Evolutionary conservation across 257 asterid genomes (phyloP).

Genomic region (Echites panduratus): DNA sequence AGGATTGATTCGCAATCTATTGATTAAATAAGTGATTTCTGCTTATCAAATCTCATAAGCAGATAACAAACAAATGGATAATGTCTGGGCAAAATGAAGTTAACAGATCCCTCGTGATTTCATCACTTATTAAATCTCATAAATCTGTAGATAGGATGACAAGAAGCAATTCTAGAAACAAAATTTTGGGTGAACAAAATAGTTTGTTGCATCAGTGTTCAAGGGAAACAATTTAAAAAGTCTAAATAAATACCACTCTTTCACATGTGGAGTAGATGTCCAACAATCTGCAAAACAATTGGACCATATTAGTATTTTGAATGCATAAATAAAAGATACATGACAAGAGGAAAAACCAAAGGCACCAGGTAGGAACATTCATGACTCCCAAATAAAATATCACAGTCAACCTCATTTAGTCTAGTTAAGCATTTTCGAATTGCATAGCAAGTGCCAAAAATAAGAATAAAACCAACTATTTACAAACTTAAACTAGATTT

Average conservation of each 20-base stretch:
- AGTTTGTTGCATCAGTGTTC: not conserved
- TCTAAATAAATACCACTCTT: conserved; percentile 54
- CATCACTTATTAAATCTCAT: not conserved
- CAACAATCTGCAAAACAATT: conserved; percentile 76
- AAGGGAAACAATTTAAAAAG: not conserved
- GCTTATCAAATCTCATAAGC: not conserved
- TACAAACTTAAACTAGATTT: not conserved
- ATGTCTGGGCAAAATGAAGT: no score
- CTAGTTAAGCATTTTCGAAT: not conserved
- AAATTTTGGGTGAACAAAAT: not conserved
- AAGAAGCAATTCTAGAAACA: no score
- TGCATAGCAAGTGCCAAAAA: not conserved
- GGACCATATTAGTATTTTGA: not conserved
- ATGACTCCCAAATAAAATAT: not conserved
- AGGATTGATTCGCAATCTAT: not conserved
- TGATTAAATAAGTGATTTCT: no score
- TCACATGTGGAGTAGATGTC: conserved; percentile 68
- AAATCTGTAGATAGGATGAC: not conserved
- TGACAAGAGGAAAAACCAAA: not conserved
- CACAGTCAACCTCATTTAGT: not conserved
- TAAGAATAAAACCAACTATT: not conserved
- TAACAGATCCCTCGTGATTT: not conserved
- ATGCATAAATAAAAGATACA: not conserved
- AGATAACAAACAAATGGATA: not conserved
- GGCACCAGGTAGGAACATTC: not conserved